Conservation (phyloP, 2,329 filamentous ascomycete species). For the Penicillium crustosum region DNA sequence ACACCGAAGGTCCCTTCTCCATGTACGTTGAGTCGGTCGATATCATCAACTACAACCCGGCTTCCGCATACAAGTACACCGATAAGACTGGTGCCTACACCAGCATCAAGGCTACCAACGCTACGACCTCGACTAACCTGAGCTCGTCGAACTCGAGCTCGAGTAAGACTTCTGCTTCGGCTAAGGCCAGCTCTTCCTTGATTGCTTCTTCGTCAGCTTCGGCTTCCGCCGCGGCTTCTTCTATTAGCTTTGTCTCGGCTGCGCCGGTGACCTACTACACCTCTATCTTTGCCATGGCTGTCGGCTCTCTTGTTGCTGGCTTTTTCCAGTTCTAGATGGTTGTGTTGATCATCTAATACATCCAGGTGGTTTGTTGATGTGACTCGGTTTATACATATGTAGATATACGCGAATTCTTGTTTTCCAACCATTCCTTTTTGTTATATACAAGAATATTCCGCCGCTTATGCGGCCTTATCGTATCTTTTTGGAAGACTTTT, state of each 20-base stretch:
- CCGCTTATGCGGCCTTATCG: neutral
- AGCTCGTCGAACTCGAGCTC: slow-evolving; percentile 23
- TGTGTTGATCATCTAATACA: neutral
- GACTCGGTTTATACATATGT: neutral
- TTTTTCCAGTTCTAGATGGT: neutral
- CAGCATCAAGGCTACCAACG: slow-evolving; percentile 55
- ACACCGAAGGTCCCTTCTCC: slow-evolving; percentile 63
- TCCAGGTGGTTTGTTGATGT: neutral
- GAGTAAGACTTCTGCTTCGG: neutral
- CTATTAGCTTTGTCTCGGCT: neutral
- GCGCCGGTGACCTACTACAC: slow-evolving; percentile 16
- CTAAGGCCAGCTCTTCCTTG: slow-evolving; percentile 13
- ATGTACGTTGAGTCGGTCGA: slow-evolving; percentile 69
- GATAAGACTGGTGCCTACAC: slow-evolving; percentile 63
- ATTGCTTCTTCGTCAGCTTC: slow-evolving; percentile 15
- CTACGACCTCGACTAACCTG: slow-evolving; percentile 14
- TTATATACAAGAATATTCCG: neutral
- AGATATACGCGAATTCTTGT: neutral
- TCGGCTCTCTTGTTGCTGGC: neutral
- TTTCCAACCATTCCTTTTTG: neutral
- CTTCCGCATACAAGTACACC: slow-evolving; percentile 63
- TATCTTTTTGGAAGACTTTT: neutral
- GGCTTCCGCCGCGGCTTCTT: slow-evolving; percentile 3
- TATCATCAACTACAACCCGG: slow-evolving; percentile 58
- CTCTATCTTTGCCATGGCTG: neutral